A percentile compares a stretch with the other conserved stretches of the same genome.
Evolutionary conservation across 352 stramenopile species (phyloP).

Genomic region (Globisporangium lucens): DNA sequence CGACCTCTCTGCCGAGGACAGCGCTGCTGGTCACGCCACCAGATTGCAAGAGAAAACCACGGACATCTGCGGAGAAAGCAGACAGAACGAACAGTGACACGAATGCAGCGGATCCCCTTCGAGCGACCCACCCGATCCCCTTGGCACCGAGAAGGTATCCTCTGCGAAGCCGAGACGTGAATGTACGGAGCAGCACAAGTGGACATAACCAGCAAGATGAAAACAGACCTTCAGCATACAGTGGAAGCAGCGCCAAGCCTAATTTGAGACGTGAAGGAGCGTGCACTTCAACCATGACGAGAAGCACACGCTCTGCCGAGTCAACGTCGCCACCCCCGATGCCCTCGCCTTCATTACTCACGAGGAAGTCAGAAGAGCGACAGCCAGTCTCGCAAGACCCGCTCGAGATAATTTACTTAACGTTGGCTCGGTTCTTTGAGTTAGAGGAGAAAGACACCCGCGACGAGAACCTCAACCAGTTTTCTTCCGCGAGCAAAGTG

Average conservation of each 20-base stretch:
- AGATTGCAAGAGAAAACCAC: constrained; percentile 36
- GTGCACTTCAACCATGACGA: not conserved
- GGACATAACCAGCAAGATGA: constrained; percentile 11
- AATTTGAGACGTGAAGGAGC: constrained; percentile 8
- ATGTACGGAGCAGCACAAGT: constrained; percentile 15
- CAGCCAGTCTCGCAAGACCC: constrained; percentile 19
- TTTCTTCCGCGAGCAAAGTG: constrained; percentile 54
- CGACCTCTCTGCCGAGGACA: constrained; percentile 49
- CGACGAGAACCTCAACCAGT: constrained; percentile 47
- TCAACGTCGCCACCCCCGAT: not conserved
- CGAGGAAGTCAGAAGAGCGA: constrained; percentile 4
- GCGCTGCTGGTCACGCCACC: constrained; percentile 73
- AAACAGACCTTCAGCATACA: not conserved
- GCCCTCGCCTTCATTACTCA: not conserved
- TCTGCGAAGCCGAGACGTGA: constrained; percentile 34
- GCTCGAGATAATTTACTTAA: constrained; percentile 54
- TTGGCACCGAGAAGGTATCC: constrained; percentile 32
- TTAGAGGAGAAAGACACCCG: constrained; percentile 48
- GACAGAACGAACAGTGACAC: not conserved
- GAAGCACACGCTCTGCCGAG: constrained; percentile 7
- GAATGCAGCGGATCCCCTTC: constrained; percentile 15
- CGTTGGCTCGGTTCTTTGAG: constrained; percentile 60
- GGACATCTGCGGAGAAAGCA: not conserved
- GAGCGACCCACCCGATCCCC: constrained; percentile 19
- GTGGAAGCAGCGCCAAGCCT: not conserved